A percentile compares a stretch with the other conserved stretches of the same genome.
Evolutionary conservation across 2,329 filamentous ascomycete species (phyloP).

Genomic region (Neopestalotiopsis sp.): DNA sequence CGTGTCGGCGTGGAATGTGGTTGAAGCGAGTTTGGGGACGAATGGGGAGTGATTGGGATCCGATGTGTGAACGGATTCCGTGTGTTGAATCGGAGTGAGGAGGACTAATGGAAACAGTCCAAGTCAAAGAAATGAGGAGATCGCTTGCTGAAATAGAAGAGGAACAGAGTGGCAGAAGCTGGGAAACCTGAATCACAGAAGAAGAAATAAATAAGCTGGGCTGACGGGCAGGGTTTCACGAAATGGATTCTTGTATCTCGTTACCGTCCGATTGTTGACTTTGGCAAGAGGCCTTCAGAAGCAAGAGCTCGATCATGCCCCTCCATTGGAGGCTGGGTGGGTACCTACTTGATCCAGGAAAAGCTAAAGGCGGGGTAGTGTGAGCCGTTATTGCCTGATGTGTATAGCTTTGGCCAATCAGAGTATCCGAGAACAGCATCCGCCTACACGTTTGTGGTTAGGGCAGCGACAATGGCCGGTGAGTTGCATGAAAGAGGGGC

Average conservation of each 20-base stretch:
- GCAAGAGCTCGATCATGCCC: not conserved
- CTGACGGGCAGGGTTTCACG: not conserved
- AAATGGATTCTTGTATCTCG: not conserved
- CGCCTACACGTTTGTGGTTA: conserved; percentile 6
- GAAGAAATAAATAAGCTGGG: not conserved
- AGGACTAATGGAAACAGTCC: not conserved
- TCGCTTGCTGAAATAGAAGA: not conserved
- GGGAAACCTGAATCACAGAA: not conserved
- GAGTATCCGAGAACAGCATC: not conserved
- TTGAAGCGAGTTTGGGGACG: not conserved
- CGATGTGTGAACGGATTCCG: not conserved
- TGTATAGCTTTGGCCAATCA: conserved; percentile 7
- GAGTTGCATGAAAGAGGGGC: conserved; percentile 7
- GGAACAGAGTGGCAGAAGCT: not conserved
- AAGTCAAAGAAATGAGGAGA: not conserved
- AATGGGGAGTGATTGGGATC: not conserved
- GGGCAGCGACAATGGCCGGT: conserved; percentile 9
- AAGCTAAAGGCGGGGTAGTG: conserved; percentile 15
- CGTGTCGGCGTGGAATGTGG: not conserved
- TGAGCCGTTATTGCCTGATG: conserved; percentile 12
- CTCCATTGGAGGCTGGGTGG: not conserved
- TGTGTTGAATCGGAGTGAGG: not conserved
- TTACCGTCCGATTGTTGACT: not conserved
- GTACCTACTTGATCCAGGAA: not conserved
- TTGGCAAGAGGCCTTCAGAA: not conserved